A percentile compares a stretch with the other conserved stretches of the same genome.
phyloP scores from a whole-genome alignment of 257 asterid species.

The Solanum neorickii region DNA sequence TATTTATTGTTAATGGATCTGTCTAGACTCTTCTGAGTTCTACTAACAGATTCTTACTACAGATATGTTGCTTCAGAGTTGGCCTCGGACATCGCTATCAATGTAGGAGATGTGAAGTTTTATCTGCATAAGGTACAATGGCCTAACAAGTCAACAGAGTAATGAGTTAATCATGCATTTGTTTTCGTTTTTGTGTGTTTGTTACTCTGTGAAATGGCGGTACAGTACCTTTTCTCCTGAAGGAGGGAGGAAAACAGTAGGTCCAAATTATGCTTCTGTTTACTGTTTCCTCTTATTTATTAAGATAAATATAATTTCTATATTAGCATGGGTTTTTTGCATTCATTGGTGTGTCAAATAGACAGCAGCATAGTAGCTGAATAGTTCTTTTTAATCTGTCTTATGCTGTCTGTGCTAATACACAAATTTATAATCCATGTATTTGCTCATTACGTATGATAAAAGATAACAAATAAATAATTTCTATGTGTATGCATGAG shows the following conservation, averaged over 20 bases:
- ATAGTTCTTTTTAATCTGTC: background rate
- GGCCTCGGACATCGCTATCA: conserved; percentile 62
- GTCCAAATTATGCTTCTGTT: background rate
- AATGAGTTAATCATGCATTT: background rate
- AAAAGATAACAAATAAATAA: background rate
- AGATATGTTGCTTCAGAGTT: conserved; percentile 84
- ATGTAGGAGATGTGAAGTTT: conserved; percentile 63
- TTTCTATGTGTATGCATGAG: background rate
- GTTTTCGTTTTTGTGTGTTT: background rate
- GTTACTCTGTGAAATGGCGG: background rate
- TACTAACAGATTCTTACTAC: conserved; percentile 10
- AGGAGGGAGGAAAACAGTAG: background rate
- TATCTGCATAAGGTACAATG: conserved; percentile 79
- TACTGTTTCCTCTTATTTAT: background rate
- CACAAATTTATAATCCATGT: background rate
- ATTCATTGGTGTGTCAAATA: background rate
- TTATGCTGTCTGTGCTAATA: background rate
- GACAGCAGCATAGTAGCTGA: background rate
- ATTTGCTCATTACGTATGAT: background rate
- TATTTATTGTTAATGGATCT: background rate
- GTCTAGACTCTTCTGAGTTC: background rate
- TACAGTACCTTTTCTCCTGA: background rate
- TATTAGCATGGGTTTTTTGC: background rate
- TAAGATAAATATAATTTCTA: background rate
- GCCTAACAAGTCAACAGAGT: background rate